Evolutionary conservation across 345 rosid species (phyloP), one percentile per base, ranked within the genome.

Genomic region (Laguncularia racemosa): DNA sequence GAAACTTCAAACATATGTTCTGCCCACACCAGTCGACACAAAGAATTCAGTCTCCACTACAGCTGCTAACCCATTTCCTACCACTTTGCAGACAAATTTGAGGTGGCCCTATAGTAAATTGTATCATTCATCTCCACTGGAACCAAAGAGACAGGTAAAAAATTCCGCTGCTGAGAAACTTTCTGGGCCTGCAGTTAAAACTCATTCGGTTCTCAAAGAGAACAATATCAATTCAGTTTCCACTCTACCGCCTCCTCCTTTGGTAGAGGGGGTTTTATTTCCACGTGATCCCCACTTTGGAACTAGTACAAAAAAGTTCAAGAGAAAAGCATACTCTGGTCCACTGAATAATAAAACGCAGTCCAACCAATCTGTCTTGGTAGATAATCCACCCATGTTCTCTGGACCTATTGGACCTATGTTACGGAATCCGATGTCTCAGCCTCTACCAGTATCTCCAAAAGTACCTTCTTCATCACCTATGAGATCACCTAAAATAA

Each of bases 351-450:
- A 83, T 67, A 84, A 77, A 64, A 76, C 73, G 10, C 63, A 73
- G 67, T 62, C 85, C 49, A 71, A 71, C 71, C 78, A 54, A 49
- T 71, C 81, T 54, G 64, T 73, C 23, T 57, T 68, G 43, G 48
- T 67, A 44, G 76, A 84, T 49, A 75, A 83, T 68, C 76, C 80
- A 43, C 76, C 59, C 50, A 61, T 82, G 70, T 76, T 73, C 60
- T 89, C 99, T 21, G 95, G 96, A 62, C 84, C 97, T 49, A 68
- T 85, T 21, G 95, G 96, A 62, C 84, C 97, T 49, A 68, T 85
- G 61, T 68, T 79, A 54, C 75, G 76, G 70, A 81, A 67, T 52
- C 74, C 82, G 46, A 69, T 81, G 53, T 71, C 80, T 28, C 82
- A 78, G 59, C 73, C 66, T 26, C 71, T 76, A 58, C 50, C 76